Evolutionary conservation across 1,139 yeast species (phyloP).

Genomic region (Protomyces inundatus): DNA sequence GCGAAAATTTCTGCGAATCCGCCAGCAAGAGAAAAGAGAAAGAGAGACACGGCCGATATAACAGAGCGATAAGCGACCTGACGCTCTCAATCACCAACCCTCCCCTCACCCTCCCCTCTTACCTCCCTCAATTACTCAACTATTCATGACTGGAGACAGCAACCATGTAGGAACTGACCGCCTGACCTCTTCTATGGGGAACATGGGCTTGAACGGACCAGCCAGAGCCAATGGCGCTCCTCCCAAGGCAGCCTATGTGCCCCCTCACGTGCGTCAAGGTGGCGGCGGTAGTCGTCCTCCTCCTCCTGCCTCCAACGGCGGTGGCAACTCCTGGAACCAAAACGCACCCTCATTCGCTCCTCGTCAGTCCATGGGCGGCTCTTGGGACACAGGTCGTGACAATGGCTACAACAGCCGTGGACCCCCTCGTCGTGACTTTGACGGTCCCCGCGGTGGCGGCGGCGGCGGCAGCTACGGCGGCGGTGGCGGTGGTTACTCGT

Average conservation of each 20-base stretch:
- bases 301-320: not conserved
- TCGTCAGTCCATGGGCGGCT: constrained; percentile 1
- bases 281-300: constrained; percentile 5
- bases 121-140: not conserved
- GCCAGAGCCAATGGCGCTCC: constrained; percentile 15
- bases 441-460: constrained; percentile 7
- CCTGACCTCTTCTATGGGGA: constrained; percentile 20
- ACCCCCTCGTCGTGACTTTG: constrained; percentile 21
- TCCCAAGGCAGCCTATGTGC: constrained; percentile 20
- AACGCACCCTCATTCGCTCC: constrained; percentile 24
- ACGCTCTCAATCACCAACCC: not conserved
- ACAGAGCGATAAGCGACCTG: not conserved
- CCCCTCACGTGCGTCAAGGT: constrained; percentile 23
- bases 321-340: constrained; percentile 14
- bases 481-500: not conserved
- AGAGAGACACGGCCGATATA: not conserved
- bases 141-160: constrained; percentile 1
- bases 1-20: not conserved
- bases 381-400: constrained; percentile 16
- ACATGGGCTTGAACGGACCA: constrained; percentile 21
- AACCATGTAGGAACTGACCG: constrained; percentile 22
- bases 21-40: not conserved
- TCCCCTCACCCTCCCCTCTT: not conserved
- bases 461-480: not conserved
- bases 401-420: constrained; percentile 6